Base-by-base conservation (phyloP, 2,329 filamentous ascomycete species). In the Trichoderma gracile region DNA sequence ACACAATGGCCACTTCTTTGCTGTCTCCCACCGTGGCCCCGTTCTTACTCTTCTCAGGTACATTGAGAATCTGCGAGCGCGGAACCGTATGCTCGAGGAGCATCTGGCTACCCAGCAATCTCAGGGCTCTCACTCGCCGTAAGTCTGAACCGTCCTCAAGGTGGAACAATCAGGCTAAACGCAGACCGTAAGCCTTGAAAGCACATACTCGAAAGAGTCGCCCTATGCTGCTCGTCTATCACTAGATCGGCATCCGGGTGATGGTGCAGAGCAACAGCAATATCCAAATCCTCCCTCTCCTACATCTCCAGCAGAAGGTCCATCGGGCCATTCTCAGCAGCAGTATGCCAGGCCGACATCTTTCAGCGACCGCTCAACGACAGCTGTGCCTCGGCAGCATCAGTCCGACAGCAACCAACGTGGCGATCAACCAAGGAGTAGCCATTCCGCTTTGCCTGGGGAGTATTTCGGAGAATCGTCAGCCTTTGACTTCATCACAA, bases 391-490 rank as follows among this genome's bases (percentile, higher is more conserved):
- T n/a, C 55, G 43, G 8, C 54, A 8, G 3, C 47, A 52, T 40
- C 58, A 52, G 6, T 23, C 47, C 12, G 38, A 33, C 47, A 60
- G 15, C 17, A 43, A 49, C 6, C 47, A 23, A 9, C 58, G 15
- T 15, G 6, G n/a, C 21, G 47, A 53, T 53, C 58, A 40, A 42
- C 58, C 58, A 14, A 52, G 30, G 47, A 61, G 47, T 33, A 53
- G 47, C n/a, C 47, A 61, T 45, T 61, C 58, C n/a, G 38, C 58
- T 17, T n/a, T 61, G 8, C 58, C 58, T 1, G 58, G 58, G 43
- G 58, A 61, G 47, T 61, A 61, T 12, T 61, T 61, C 45, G 58
- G 58, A 6, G 58, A 61, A n/a, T 61, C 58, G 10, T 61, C 58
- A 33, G 58, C 58, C 3, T 61, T 61, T 7, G 58, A 61, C n/a